These are phyloP conservation scores for Corinectria fuckeliana DNA, from an alignment of 2,329 filamentous ascomycete genomes.

Conservation along the genomic window DNA sequence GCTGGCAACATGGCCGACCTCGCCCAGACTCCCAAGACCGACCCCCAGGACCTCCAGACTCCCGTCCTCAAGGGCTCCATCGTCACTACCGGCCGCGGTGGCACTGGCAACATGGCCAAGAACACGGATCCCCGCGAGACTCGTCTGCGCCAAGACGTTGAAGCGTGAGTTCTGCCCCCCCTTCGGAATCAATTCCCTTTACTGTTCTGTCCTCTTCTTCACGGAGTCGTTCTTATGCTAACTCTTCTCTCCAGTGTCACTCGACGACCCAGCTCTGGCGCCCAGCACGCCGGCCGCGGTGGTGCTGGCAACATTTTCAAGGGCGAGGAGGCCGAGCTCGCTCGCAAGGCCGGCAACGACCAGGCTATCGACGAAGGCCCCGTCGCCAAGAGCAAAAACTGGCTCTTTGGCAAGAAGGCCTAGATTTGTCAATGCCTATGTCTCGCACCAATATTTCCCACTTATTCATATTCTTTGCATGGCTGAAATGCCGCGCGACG, in stretches of 20 bases:
- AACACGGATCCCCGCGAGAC: conserved; percentile 76
- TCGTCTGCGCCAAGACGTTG: conserved; percentile 83
- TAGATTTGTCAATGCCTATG: too few species aligned
- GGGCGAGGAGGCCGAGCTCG: conserved; percentile 48
- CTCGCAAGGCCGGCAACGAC: conserved; percentile 40
- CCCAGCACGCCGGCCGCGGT: conserved; percentile 74
- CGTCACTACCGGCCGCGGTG: conserved; percentile 89
- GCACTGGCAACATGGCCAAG: conserved; percentile 84
- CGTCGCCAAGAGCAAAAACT: conserved; percentile 55
- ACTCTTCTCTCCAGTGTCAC: conserved; percentile 50
- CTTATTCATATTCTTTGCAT: too few species aligned
- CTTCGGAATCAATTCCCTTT: conserved; percentile 35
- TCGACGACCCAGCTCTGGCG: conserved; percentile 63
- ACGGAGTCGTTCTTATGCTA: conserved; percentile 2
- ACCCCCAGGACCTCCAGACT: conserved; percentile 74
- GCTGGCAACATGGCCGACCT: conserved; percentile 74
- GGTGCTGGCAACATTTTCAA: conserved; percentile 76
- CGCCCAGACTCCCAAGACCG: conserved; percentile 57
- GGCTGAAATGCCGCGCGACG: too few species aligned
- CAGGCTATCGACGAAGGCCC: conserved; percentile 43
- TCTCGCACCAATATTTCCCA: too few species aligned
- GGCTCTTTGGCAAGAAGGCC: conserved; percentile 57
- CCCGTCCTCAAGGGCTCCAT: conserved; percentile 83
- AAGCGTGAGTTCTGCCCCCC: conserved; percentile 64
- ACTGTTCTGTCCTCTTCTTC: background rate